Conservation (phyloP, 2,329 filamentous ascomycete genomes). For the Ilyonectria mors-panacis region DNA sequence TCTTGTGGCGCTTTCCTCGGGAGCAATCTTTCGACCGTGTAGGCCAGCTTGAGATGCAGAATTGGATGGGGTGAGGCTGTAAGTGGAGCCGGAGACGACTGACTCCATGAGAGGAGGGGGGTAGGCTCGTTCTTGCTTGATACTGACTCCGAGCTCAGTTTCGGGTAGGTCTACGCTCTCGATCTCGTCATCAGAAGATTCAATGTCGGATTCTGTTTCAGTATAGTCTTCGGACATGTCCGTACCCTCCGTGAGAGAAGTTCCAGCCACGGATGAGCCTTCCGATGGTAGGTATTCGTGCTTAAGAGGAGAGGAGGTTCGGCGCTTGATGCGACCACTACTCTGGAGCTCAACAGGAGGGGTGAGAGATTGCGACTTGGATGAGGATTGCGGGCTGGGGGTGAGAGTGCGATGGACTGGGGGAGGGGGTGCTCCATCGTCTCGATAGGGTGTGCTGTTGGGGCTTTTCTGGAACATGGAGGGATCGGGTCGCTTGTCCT, state of each 20-base stretch:
- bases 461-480: constrained; percentile 51
- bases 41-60: constrained; percentile 81
- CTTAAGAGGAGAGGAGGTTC: constrained; percentile 93
- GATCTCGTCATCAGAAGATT: constrained; percentile 68
- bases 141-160: constrained; percentile 71
- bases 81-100: constrained; percentile 64
- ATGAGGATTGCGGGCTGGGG: constrained; percentile 49
- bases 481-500: constrained; percentile 58
- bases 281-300: constrained; percentile 96
- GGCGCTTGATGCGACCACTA: constrained; percentile 70
- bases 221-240: constrained; percentile 61
- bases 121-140: constrained; percentile 50
- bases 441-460: constrained; percentile 57
- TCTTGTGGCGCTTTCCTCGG: constrained; percentile 61
- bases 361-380: constrained; percentile 42
- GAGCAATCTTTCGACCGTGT: constrained; percentile 63
- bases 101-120: constrained; percentile 54
- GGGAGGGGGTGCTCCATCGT: constrained; percentile 70
- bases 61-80: constrained; percentile 82
- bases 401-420: constrained; percentile 66
- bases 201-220: constrained; percentile 64
- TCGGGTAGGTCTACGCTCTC: constrained; percentile 74
- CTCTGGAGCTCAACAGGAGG: constrained; percentile 64
- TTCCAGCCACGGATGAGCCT: constrained; percentile 72
- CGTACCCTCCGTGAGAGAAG: constrained; percentile 67